These are phyloP conservation scores for Zygotorulaspora danielsina DNA, from an alignment of 805 yeast species.

Conservation along the genomic window DNA sequence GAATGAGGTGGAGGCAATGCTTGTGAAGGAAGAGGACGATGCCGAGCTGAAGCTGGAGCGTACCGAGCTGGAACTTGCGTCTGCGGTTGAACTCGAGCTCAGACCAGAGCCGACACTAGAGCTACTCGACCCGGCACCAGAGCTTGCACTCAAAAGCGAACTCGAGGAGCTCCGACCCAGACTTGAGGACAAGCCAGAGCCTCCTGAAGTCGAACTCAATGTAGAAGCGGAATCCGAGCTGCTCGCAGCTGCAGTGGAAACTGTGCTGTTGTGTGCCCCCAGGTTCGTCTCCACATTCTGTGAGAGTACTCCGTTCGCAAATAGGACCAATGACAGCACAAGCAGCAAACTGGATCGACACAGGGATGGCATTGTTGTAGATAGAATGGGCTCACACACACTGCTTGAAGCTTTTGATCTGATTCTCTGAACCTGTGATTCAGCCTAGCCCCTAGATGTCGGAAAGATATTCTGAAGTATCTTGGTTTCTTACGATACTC, in stretches of 20 bases:
- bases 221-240: neutral
- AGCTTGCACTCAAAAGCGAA: conserved; percentile 1
- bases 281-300: neutral
- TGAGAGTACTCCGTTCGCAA: neutral
- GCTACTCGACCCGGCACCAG: neutral
- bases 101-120: conserved; percentile 1
- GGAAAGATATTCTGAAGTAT: too few species aligned
- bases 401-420: neutral
- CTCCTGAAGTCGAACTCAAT: conserved; percentile 4
- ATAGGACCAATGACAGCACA: neutral
- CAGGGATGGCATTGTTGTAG: neutral
- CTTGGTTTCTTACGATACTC: too few species aligned
- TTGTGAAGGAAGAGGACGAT: conserved; percentile 11
- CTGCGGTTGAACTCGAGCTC: conserved; percentile 7
- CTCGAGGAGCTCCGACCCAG: too few species aligned
- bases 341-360: neutral
- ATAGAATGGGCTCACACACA: too few species aligned
- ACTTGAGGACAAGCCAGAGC: too few species aligned
- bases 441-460: neutral
- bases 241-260: conserved; percentile 1
- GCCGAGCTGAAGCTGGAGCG: conserved; percentile 9
- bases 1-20: conserved; percentile 16
- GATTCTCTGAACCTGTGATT: neutral
- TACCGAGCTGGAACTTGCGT: conserved; percentile 6
- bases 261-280: conserved; percentile 1